Evolutionary conservation across 495 filamentous ascomycete genomes (phyloP), one percentile per base, ranked within the genome.

Genomic region (Articulospora tetracladia): DNA sequence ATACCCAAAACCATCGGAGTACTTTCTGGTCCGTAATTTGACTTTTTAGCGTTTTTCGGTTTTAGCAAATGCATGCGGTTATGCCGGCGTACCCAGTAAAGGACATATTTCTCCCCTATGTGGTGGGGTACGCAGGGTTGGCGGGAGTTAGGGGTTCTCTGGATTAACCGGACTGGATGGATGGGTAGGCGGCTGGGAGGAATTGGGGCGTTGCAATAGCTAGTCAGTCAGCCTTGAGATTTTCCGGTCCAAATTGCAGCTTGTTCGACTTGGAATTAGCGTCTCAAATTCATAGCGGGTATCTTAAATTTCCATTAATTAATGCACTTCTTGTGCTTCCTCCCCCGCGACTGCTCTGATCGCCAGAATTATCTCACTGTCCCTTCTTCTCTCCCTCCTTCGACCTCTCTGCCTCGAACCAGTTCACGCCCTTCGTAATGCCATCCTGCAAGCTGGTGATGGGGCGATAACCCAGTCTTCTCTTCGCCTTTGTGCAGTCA

Each of bases 401-500:
- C 63, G 75, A 70, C 68, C 77, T 73, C 62, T 72, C 60, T 41
- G 89, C 86, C 59, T 88, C 63, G 28, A 84, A 81, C 73, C 83
- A 89, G 56, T 79, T 77, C 32, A 92, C 89, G 2, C 84, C 83
- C 69, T 85, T 82, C 60, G 77, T 76, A 51, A 95, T 78, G 6
- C 88, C 92, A 61, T 95, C 90, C 47, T 89, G 79, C 60, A 97
- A 72, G 22, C 76, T 75, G n/a, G 92, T 81, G 26, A 93, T 70
- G 2, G 92, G 90, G 64, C 69, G 57, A 71, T 96, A 97, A 24
- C 89, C 89, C 53, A 96, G 75, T 65, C 90, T 73, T 66, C 69
- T 76, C 77, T 86, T 91, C 52, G 92, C 92, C 82, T 96, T 97
- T n/a, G 83, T 76, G 55, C 90, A 89, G 60, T 86, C 85, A 67